Conservation (phyloP, 805 yeast genomes). For the Sugiyamaella smithiae region DNA sequence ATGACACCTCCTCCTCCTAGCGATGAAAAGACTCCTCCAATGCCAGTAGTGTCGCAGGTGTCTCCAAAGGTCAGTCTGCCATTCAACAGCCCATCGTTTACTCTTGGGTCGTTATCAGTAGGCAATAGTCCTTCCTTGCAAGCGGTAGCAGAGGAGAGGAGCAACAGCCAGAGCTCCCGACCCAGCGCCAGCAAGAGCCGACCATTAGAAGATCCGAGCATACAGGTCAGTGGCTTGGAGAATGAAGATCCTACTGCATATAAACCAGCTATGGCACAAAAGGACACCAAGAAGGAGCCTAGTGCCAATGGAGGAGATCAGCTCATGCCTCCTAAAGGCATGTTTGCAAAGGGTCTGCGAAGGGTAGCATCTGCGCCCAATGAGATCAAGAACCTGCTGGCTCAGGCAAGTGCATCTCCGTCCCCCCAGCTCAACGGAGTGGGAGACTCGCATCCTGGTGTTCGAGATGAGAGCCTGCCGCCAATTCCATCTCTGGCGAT, state of each 20-base stretch:
- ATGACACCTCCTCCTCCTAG: conserved; percentile 11
- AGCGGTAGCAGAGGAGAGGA: conserved; percentile 6
- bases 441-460: conserved; percentile 7
- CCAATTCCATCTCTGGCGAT: not conserved
- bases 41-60: not conserved
- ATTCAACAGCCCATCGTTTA: not conserved
- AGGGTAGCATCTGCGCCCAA: conserved; percentile 86
- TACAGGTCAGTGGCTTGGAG: not conserved
- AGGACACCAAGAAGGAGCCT: not conserved
- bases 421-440: not conserved
- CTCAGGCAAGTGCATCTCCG: not conserved
- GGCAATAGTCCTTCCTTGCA: conserved; percentile 2
- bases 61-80: not conserved
- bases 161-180: not conserved
- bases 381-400: conserved; percentile 41
- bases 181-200: not conserved
- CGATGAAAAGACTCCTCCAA: not conserved
- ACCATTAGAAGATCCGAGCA: not conserved
- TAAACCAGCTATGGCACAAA: not conserved
- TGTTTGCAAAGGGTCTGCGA: conserved; percentile 42
- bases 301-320: conserved; percentile 20
- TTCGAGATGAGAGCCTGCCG: not conserved
- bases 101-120: not conserved
- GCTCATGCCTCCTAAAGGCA: conserved; percentile 26
- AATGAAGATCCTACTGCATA: not conserved